Evolutionary conservation across 2,329 filamentous ascomycete genomes (phyloP).

Genomic region (Trichophyton simii): DNA sequence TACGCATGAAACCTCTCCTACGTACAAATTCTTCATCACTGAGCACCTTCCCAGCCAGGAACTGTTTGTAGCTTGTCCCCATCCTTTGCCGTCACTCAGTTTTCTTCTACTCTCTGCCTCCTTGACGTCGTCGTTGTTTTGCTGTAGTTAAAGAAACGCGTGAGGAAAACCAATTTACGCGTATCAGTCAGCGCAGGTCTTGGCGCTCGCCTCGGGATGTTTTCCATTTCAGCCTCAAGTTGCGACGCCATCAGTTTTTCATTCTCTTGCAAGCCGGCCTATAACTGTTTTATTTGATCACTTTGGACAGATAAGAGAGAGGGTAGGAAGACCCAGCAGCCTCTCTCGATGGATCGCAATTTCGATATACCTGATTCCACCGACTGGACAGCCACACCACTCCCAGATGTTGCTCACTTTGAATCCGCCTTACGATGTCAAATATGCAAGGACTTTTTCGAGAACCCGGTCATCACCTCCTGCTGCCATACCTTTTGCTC

Average conservation of each 20-base stretch:
- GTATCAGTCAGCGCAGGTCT: slow-evolving; percentile 31
- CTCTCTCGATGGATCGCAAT: slow-evolving; percentile 22
- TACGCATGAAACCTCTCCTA: slow-evolving; percentile 7
- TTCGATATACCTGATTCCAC: slow-evolving; percentile 34
- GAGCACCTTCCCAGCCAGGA: slow-evolving; percentile 62
- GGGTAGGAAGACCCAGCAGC: not conserved
- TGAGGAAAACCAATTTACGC: slow-evolving; percentile 26
- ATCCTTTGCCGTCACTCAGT: slow-evolving; percentile 16
- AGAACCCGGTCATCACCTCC: slow-evolving; percentile 85
- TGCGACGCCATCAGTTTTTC: not conserved
- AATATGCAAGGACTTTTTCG: slow-evolving; percentile 96
- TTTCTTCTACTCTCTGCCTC: not conserved
- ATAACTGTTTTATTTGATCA: not conserved
- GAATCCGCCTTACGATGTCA: slow-evolving; percentile 85
- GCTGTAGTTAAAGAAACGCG: slow-evolving; percentile 18
- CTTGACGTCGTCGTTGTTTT: not conserved
- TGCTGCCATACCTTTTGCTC: slow-evolving; percentile 97
- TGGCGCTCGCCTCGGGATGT: slow-evolving; percentile 17
- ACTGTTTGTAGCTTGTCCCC: slow-evolving; percentile 51
- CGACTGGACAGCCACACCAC: slow-evolving; percentile 35
- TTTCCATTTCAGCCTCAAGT: not conserved
- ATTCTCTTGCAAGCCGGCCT: not conserved
- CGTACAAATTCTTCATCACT: slow-evolving; percentile 61
- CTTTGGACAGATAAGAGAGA: not conserved
- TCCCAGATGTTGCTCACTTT: slow-evolving; percentile 38